Evolutionary conservation across 805 yeast species (phyloP).

Genomic region (Barnettozyma salicaria): DNA sequence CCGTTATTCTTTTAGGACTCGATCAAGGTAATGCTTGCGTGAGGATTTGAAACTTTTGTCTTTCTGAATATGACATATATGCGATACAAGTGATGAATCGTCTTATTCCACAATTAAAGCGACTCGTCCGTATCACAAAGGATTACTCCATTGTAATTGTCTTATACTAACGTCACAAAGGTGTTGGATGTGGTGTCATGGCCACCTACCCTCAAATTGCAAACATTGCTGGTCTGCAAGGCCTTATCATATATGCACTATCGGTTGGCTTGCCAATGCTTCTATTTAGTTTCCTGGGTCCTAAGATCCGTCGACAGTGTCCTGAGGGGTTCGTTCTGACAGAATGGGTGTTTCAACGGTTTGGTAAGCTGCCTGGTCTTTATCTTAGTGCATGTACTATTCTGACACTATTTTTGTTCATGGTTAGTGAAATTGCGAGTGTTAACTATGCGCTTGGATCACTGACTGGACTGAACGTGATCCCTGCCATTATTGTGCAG

Average conservation of each 20-base stretch:
- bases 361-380: slow-evolving; percentile 64
- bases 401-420: slow-evolving; percentile 75
- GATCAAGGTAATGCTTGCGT: slow-evolving; percentile 81
- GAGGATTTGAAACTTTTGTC: slow-evolving; percentile 42
- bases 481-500: slow-evolving; percentile 78
- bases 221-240: slow-evolving; percentile 80
- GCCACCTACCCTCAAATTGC: slow-evolving; percentile 86
- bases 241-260: slow-evolving; percentile 72
- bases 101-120: no score
- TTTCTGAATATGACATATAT: no score
- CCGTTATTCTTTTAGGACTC: slow-evolving; percentile 75
- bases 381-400: slow-evolving; percentile 78
- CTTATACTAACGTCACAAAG: slow-evolving; percentile 41
- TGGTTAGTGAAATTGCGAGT: slow-evolving; percentile 84
- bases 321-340: slow-evolving; percentile 90
- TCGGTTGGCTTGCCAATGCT: slow-evolving; percentile 81
- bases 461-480: slow-evolving; percentile 70
- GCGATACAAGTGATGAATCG: no score
- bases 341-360: slow-evolving; percentile 88
- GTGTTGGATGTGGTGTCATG: slow-evolving; percentile 85
- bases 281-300: slow-evolving; percentile 79
- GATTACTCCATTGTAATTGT: no score
- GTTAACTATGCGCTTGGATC: slow-evolving; percentile 70
- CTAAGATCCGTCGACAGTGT: slow-evolving; percentile 66
- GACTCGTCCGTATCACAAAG: no score